Conservation (phyloP, 371 early-diverging fungal genomes). For the Sporodiniella umbellata region DNA sequence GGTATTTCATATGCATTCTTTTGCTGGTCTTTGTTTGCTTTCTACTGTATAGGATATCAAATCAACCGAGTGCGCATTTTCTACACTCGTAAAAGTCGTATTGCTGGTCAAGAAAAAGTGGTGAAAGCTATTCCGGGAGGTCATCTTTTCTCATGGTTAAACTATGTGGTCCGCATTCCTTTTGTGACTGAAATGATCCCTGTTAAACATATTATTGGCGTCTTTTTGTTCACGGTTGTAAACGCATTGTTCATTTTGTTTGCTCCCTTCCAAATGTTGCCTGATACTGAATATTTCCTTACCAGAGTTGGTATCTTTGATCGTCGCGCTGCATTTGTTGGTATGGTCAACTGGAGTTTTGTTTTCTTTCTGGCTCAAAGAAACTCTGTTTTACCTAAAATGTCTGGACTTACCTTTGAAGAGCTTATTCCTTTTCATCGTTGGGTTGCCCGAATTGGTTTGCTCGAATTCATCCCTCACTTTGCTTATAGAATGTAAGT, state of each 20-base stretch:
- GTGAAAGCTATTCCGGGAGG: constrained; percentile 3
- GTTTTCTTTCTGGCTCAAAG: constrained; percentile 46
- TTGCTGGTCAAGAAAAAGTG: constrained; percentile 7
- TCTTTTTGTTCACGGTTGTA: constrained; percentile 24
- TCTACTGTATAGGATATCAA: constrained; percentile 40
- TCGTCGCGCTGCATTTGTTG: constrained; percentile 45
- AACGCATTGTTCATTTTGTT: constrained; percentile 33
- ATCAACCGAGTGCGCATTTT: constrained; percentile 25
- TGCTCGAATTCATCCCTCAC: constrained; percentile 39
- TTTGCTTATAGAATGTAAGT: constrained; percentile 47
- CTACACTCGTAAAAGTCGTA: constrained; percentile 18
- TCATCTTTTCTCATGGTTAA: constrained; percentile 8
- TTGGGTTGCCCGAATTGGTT: constrained; percentile 41
- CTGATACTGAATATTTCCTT: constrained; percentile 6
- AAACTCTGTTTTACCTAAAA: constrained; percentile 35
- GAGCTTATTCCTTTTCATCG: constrained; percentile 46
- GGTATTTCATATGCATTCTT: constrained; percentile 37
- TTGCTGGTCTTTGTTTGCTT: constrained; percentile 39
- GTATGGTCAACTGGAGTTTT: constrained; percentile 44
- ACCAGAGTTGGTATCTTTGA: constrained; percentile 30
- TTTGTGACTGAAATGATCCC: constrained; percentile 39
- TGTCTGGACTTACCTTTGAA: constrained; percentile 45
- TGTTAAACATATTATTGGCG: constrained; percentile 37
- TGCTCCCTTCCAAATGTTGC: constrained; percentile 20
- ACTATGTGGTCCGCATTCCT: constrained; percentile 29